Evolutionary conservation across 2,329 filamentous ascomycete genomes (phyloP), one percentile per base, ranked within the genome.

Genomic region (Xylaria sp.): DNA sequence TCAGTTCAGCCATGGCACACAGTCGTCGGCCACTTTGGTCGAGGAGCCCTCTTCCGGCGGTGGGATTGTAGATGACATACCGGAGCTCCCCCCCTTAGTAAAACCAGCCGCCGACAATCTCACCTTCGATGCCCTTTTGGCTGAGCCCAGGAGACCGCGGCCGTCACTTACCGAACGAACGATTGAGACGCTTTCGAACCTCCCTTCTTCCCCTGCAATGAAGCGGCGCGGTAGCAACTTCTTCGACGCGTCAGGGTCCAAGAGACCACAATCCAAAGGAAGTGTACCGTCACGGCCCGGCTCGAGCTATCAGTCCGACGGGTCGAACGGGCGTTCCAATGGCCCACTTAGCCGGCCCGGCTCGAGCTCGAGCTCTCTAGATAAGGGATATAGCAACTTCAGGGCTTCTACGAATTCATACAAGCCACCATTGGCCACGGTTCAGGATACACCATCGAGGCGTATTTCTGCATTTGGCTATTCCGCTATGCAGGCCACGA

Each of bases 81-180:
- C 72, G 22, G 69, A 69, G 31, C 72, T 73, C 22, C 73, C 73
- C 9, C 69, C 73, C 4, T 60, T 74, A 50, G 51, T 68, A 36
- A 69, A 67, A 39, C 69, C 71, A 17, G 53, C 63, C 6, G 69
- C 70, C 4, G 73, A 76, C 25, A 63, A 63, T 4, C 58, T 71
- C 33, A 72, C 74, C 17, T 76, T 75, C 42, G 75, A 77, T 59
- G 31, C 68, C 2, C 63, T 75, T n/a, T 36, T 66, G 31, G 60
- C 70, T 2, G 63, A 69, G 15, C 49, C 68, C 15, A 68, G 61
- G 44, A 75, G 69, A 47, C 65, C 73, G 15, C 71, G 65, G n/a
- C 83, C 86, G 58, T 94, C 92, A 0, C 83, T 97, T 3, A 89
- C 91, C 0, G 94, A 97, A 73, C 85, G 95, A 65, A 96, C 94